A percentile compares a stretch with the other conserved stretches of the same genome.
Conservation (phyloP, 2,329 filamentous ascomycete species). For the Colletotrichum limetticola region DNA sequence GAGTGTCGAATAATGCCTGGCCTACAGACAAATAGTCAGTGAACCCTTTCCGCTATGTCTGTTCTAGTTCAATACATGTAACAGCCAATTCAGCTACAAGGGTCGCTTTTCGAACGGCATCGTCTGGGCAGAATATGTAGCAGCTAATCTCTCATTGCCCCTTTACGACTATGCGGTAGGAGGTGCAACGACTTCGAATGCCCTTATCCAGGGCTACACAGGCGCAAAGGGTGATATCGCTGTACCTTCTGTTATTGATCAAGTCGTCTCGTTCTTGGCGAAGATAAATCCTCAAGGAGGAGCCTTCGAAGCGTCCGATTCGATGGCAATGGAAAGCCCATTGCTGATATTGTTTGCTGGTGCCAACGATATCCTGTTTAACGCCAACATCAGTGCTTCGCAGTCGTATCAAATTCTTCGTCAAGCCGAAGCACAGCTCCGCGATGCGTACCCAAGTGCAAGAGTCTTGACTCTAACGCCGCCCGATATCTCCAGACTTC, state of each 20-base stretch:
- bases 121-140: conserved; percentile 31
- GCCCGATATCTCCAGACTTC: conserved; percentile 18
- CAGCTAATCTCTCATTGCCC: conserved; percentile 24
- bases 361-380: conserved; percentile 25
- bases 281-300: conserved; percentile 2
- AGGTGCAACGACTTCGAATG: conserved; percentile 27
- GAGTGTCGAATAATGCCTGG: conserved; percentile 22
- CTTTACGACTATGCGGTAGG: conserved; percentile 32
- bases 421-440: background rate
- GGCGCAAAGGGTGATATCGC: conserved; percentile 16
- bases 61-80: background rate
- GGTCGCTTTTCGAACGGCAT: conserved; percentile 30
- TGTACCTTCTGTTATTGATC: conserved; percentile 20
- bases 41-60: too few relatives aligned
- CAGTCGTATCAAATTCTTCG: conserved; percentile 16
- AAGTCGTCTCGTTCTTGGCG: conserved; percentile 9
- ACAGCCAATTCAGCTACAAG: background rate
- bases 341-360: conserved; percentile 19
- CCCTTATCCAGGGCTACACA: conserved; percentile 22
- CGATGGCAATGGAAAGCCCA: conserved; percentile 1
- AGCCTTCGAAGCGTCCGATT: background rate
- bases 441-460: background rate
- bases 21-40: conserved; percentile 28
- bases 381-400: conserved; percentile 26
- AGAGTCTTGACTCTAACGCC: conserved; percentile 15